These are phyloP conservation scores for Saturnispora gosingensis DNA, from an alignment of 805 yeast species.

Conservation along the genomic window DNA sequence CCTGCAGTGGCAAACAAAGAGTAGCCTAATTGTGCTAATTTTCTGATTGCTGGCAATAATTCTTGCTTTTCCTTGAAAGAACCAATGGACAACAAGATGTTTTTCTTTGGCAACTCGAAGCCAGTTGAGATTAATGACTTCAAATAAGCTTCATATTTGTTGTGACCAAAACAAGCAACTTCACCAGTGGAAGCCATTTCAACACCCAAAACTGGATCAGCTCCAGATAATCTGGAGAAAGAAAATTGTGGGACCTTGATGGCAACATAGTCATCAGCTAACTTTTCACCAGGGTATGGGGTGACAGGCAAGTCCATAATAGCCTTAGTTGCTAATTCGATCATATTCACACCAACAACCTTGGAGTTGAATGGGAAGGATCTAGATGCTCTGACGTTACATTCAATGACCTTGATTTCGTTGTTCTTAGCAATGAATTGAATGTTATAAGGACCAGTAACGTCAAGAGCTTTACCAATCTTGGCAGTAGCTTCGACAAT, in stretches of 20 bases:
- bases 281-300: constrained; percentile 82
- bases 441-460: constrained; percentile 98
- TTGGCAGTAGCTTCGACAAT: constrained; percentile 84
- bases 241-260: constrained; percentile 97
- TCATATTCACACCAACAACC: constrained; percentile 91
- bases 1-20: constrained; percentile 96
- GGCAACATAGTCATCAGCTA: constrained; percentile 93
- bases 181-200: constrained; percentile 99
- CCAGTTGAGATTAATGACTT: constrained; percentile 94
- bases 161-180: constrained; percentile 93
- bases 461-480: constrained; percentile 89
- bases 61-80: constrained; percentile 95
- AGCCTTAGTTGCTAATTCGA: constrained; percentile 96
- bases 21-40: constrained; percentile 75
- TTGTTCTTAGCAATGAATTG: constrained; percentile 74
- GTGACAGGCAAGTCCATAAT: constrained; percentile 79
- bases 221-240: constrained; percentile 93
- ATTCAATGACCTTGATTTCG: constrained; percentile 87
- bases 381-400: constrained; percentile 97
- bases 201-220: constrained; percentile 95
- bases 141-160: constrained; percentile 94
- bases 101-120: constrained; percentile 89
- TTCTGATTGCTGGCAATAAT: constrained; percentile 77
- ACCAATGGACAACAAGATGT: constrained; percentile 88
- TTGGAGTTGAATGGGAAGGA: constrained; percentile 98